These are phyloP conservation scores for Diaporthe citri DNA, from an alignment of 2,329 filamentous ascomycete species.

Conservation along the genomic window DNA sequence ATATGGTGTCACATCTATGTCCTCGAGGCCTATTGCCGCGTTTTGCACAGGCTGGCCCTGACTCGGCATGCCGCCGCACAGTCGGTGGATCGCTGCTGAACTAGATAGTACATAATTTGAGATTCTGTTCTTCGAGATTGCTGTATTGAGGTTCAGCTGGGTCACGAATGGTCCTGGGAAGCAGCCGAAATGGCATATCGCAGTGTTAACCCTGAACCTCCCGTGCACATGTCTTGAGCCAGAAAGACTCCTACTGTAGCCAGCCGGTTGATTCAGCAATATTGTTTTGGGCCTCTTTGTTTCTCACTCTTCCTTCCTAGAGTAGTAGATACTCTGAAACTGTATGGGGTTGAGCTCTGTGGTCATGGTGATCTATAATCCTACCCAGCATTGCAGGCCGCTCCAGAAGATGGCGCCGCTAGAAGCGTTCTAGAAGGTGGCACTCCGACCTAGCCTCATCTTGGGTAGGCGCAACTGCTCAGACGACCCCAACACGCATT, in stretches of 20 bases:
- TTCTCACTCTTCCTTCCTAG: slow-evolving; percentile 11
- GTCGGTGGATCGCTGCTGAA: not conserved
- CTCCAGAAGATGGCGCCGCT: slow-evolving; percentile 13
- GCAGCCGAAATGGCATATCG: not conserved
- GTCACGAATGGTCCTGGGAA: not conserved
- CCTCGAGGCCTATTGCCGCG: not conserved
- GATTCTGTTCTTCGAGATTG: not conserved
- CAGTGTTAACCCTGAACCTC: not conserved
- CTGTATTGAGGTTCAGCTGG: not conserved
- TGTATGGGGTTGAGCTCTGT: not conserved
- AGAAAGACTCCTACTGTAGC: no score
- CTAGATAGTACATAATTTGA: slow-evolving; percentile 26
- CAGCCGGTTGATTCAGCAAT: not conserved
- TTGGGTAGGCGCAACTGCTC: not conserved
- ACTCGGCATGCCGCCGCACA: not conserved
- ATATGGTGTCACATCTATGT: slow-evolving; percentile 13
- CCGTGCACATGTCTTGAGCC: not conserved
- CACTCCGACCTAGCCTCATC: slow-evolving; percentile 12
- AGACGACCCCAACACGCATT: not conserved
- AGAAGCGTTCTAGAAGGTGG: slow-evolving; percentile 33
- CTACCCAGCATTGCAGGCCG: not conserved
- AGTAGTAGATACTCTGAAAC: not conserved
- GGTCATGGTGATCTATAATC: not conserved
- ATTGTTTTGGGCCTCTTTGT: no score
- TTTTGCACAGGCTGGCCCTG: slow-evolving; percentile 18